Conservation (phyloP, 495 filamentous ascomycete genomes). For the Evernia prunastri region DNA sequence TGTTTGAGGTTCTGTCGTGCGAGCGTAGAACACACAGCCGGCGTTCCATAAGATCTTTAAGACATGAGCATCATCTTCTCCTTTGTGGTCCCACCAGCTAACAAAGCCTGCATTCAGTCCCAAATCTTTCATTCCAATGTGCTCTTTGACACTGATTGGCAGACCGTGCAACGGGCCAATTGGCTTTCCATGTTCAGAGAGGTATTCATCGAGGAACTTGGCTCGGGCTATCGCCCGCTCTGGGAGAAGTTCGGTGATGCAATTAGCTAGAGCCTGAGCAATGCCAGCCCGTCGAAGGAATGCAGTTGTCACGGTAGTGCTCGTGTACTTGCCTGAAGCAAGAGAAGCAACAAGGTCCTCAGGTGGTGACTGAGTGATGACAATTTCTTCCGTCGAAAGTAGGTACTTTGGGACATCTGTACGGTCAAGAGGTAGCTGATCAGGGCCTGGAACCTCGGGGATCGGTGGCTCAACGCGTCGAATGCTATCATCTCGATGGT, state of each 20-base stretch:
- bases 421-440: constrained; percentile 34
- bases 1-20: constrained; percentile 52
- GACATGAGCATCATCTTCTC: constrained; percentile 24
- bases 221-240: constrained; percentile 31
- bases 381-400: constrained; percentile 33
- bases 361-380: constrained; percentile 36
- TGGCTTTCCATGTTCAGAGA: constrained; percentile 25
- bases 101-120: constrained; percentile 26
- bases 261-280: constrained; percentile 40
- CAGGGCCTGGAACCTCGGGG: constrained; percentile 25
- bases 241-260: constrained; percentile 36
- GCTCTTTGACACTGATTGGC: constrained; percentile 40
- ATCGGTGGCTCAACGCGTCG: constrained; percentile 33
- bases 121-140: constrained; percentile 27
- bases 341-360: constrained; percentile 34
- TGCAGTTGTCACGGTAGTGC: constrained; percentile 38
- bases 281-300: constrained; percentile 43
- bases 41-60: constrained; percentile 35
- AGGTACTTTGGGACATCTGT: constrained; percentile 35
- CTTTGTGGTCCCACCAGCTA: constrained; percentile 26
- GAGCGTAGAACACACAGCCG: constrained; percentile 47
- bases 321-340: constrained; percentile 31
- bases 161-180: constrained; percentile 40
- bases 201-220: constrained; percentile 32
- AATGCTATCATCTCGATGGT: constrained; percentile 38